Conservation (phyloP, 1,284 basidiomycete genomes). For the Cryptococcus hybrid region DNA sequence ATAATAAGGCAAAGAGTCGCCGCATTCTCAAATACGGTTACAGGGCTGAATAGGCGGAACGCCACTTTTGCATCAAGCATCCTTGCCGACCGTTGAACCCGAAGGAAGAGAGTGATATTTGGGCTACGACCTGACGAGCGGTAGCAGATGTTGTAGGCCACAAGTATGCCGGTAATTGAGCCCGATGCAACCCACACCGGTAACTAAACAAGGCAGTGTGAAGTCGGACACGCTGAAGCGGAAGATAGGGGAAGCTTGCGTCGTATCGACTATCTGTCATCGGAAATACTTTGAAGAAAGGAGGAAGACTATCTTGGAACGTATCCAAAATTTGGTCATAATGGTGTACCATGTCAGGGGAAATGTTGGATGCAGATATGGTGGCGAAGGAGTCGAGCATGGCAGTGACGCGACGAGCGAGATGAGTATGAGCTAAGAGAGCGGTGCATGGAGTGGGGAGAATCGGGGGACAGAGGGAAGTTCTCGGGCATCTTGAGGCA, state of each 20-base stretch:
- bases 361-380: constrained; percentile 31
- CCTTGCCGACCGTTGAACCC: constrained; percentile 39
- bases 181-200: constrained; percentile 37
- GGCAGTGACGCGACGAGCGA: constrained; percentile 36
- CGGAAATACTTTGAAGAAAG: constrained; percentile 41
- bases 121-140: constrained; percentile 30
- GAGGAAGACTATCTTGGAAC: constrained; percentile 43
- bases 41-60: constrained; percentile 35
- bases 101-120: constrained; percentile 35
- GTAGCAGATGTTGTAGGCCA: constrained; percentile 22
- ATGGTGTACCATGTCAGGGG: constrained; percentile 34
- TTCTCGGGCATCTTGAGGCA: constrained; percentile 23
- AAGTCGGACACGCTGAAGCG: constrained; percentile 37
- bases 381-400: constrained; percentile 43
- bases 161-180: constrained; percentile 36
- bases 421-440: constrained; percentile 43
- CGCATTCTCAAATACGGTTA: constrained; percentile 39
- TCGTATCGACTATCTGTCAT: constrained; percentile 39
- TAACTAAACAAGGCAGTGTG: constrained; percentile 38
- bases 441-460: constrained; percentile 34
- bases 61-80: constrained; percentile 42
- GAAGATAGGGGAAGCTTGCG: constrained; percentile 32
- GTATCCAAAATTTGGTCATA: constrained; percentile 39
- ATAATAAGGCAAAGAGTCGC: constrained; percentile 36
- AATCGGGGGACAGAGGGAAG: constrained; percentile 37